Conservation (phyloP, 2,329 filamentous ascomycete genomes). For the Metarhizium sp. region DNA sequence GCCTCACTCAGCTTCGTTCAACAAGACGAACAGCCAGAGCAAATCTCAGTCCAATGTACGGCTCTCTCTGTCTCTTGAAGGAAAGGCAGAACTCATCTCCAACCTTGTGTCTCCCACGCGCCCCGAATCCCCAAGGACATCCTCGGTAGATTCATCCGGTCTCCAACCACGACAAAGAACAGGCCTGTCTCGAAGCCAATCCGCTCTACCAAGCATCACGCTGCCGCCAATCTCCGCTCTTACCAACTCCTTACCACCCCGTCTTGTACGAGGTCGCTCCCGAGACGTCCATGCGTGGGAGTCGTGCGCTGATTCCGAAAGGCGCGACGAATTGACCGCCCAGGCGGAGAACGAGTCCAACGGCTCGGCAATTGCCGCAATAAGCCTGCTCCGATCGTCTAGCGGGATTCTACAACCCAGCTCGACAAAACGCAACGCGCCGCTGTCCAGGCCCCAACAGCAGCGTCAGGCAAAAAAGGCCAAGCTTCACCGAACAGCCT, state of each 20-base stretch:
- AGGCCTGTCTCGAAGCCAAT: conserved; percentile 61
- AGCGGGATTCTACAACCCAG: conserved; percentile 46
- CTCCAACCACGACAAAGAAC: conserved; percentile 35
- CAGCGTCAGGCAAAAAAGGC: conserved; percentile 46
- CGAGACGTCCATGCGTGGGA: conserved; percentile 87
- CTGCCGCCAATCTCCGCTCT: conserved; percentile 47
- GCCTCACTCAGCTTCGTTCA: conserved; percentile 31
- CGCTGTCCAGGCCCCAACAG: conserved; percentile 20
- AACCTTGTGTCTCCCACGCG: conserved; percentile 57
- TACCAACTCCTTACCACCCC: conserved; percentile 43
- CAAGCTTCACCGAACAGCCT: conserved; percentile 50
- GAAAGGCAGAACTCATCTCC: conserved; percentile 78
- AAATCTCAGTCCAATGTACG: conserved; percentile 50
- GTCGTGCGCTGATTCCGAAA: conserved; percentile 75
- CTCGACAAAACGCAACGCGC: conserved; percentile 55
- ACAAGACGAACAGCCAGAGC: conserved; percentile 25
- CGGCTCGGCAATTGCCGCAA: conserved; percentile 72
- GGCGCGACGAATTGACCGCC: conserved; percentile 68
- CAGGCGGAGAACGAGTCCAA: conserved; percentile 72
- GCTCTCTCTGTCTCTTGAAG: conserved; percentile 76
- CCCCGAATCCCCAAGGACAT: conserved; percentile 36
- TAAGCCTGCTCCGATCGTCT: conserved; percentile 68
- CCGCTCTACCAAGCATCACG: conserved; percentile 50
- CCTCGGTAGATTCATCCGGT: conserved; percentile 37
- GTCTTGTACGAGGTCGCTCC: conserved; percentile 61